Evolutionary conservation across 1,284 basidiomycete genomes (phyloP).

Genomic region (Tilletia caries): DNA sequence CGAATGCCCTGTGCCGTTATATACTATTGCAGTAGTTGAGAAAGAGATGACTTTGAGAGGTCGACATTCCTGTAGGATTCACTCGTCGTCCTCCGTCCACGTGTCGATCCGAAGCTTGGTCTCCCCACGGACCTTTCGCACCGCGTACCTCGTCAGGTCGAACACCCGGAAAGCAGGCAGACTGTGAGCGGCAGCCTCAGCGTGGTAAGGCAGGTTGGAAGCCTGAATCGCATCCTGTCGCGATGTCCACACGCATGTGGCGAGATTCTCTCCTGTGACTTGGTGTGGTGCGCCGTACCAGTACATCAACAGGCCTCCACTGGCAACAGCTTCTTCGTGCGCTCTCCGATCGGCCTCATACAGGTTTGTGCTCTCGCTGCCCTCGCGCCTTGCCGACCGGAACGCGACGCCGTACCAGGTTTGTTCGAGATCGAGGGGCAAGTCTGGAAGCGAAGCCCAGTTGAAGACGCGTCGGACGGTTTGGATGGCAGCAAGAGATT

Average conservation of each 20-base stretch:
- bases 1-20: too few relatives aligned
- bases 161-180: conserved; percentile 33
- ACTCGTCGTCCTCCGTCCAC: conserved; percentile 23
- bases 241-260: conserved; percentile 47
- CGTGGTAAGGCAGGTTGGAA: conserved; percentile 29
- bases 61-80: too few relatives aligned
- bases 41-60: too few relatives aligned
- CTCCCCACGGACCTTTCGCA: conserved; percentile 48
- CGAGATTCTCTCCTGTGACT: conserved; percentile 38
- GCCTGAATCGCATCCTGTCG: conserved; percentile 30
- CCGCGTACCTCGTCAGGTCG: conserved; percentile 34
- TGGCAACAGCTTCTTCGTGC: conserved; percentile 43
- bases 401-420: conserved; percentile 47
- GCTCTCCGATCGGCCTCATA: conserved; percentile 41
- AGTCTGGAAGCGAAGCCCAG: conserved; percentile 28
- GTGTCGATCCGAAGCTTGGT: conserved; percentile 43
- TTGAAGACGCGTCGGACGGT: conserved; percentile 31
- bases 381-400: conserved; percentile 29
- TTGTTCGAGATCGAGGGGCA: conserved; percentile 18
- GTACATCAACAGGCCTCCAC: conserved; percentile 44
- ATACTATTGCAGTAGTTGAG: too few relatives aligned
- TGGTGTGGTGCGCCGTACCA: conserved; percentile 42
- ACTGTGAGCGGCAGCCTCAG: conserved; percentile 29
- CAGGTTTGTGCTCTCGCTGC: conserved; percentile 27
- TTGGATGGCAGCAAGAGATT: conserved; percentile 8